Percentiles rank a stretch among this genome's conserved stretches.
These are phyloP conservation scores for Drechslerella dactyloides DNA, from an alignment of 2,329 filamentous ascomycete genomes.

Conservation along the genomic window DNA sequence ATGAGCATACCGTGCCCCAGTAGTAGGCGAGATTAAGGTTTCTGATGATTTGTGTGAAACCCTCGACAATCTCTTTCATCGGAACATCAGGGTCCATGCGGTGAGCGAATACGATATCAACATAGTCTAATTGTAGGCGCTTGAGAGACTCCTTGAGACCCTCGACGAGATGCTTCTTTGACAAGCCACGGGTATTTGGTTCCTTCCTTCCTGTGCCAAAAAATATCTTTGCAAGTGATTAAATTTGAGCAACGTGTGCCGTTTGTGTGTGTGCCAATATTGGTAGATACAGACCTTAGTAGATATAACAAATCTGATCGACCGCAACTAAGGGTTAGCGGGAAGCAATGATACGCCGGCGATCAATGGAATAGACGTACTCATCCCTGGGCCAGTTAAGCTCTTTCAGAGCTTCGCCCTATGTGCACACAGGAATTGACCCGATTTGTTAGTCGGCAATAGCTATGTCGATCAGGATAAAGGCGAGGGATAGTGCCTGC, in stretches of 20 bases:
- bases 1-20: conserved; percentile 64
- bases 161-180: conserved; percentile 64
- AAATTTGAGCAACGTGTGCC: no score
- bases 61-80: conserved; percentile 69
- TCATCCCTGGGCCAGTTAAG: conserved; percentile 69
- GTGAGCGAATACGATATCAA: conserved; percentile 70
- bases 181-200: conserved; percentile 64
- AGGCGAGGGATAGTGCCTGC: conserved; percentile 57
- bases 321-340: background rate
- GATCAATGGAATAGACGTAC: conserved; percentile 56
- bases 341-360: background rate
- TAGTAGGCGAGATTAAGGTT: conserved; percentile 69
- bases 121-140: conserved; percentile 70
- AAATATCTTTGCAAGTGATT: conserved; percentile 59
- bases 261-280: no score
- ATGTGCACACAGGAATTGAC: conserved; percentile 57
- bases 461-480: conserved; percentile 51
- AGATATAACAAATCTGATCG: conserved; percentile 62
- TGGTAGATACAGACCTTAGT: conserved; percentile 63
- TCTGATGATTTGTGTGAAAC: conserved; percentile 61
- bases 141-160: conserved; percentile 66
- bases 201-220: conserved; percentile 67
- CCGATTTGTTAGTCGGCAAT: conserved; percentile 61
- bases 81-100: conserved; percentile 66
- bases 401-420: conserved; percentile 66